Percentiles rank a stretch among this genome's conserved stretches.
phyloP scores from a whole-genome alignment of 192 early-diverging fungal genomes.

The Coemansia sp. region DNA sequence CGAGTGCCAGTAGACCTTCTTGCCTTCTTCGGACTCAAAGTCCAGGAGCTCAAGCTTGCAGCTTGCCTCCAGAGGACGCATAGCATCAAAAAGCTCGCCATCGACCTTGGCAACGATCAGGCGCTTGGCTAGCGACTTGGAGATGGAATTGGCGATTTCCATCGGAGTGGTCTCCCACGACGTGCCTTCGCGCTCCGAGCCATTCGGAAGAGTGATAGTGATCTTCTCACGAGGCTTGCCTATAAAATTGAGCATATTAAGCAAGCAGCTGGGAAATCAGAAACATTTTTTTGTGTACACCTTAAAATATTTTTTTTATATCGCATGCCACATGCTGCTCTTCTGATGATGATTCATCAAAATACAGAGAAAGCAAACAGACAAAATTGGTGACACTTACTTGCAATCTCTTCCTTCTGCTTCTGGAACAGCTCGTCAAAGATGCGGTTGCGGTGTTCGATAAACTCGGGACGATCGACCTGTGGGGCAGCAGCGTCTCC shows the following conservation, averaged over 20 bases:
- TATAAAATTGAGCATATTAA: slow-evolving; percentile 15
- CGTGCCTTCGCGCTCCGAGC: slow-evolving; percentile 71
- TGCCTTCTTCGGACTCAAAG: slow-evolving; percentile 92
- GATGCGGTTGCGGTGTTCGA: slow-evolving; percentile 54
- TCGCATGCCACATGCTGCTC: too few species aligned
- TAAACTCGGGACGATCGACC: slow-evolving; percentile 48
- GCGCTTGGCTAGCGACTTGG: slow-evolving; percentile 87
- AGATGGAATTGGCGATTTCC: slow-evolving; percentile 83
- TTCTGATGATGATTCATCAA: slow-evolving; percentile 27
- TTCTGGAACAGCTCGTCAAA: slow-evolving; percentile 53
- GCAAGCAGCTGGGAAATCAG: neutral
- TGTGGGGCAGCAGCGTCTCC: slow-evolving; percentile 17
- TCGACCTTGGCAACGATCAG: slow-evolving; percentile 95
- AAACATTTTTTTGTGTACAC: too few species aligned
- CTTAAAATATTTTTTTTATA: neutral
- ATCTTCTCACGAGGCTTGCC: slow-evolving; percentile 74
- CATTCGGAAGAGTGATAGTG: slow-evolving; percentile 87
- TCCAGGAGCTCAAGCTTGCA: slow-evolving; percentile 86
- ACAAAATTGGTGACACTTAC: slow-evolving; percentile 24
- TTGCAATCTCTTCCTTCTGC: slow-evolving; percentile 48
- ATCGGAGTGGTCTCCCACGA: slow-evolving; percentile 96
- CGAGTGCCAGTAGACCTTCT: slow-evolving; percentile 98
- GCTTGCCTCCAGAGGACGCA: slow-evolving; percentile 79
- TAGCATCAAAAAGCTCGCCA: slow-evolving; percentile 85
- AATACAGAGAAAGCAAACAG: neutral